Base-by-base conservation (phyloP, 1,139 yeast species). In the Geotrichum candidum region DNA sequence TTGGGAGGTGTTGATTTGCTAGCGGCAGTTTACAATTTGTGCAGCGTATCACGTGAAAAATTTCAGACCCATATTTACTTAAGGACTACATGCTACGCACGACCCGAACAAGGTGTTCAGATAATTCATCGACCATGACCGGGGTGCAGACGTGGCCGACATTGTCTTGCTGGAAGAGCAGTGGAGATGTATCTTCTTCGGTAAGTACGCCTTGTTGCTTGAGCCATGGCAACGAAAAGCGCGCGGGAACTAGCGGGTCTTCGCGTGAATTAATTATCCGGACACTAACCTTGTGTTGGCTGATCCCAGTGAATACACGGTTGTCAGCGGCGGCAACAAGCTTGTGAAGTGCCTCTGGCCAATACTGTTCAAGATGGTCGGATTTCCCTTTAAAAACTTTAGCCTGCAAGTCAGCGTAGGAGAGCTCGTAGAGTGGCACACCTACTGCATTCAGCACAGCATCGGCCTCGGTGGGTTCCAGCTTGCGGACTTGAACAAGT, bases 171-270 rank as follows among this genome's bases (percentile, higher is more conserved):
- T 54, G 54, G 35, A 48, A 58, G 7, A 41, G 46, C 22, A 41
- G n/a, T n/a, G 46, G 22, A 5, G 41, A 57, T 22, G 22, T 51
- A 31, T 18, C 25, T 33, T 51, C 45, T 13, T 9, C 15, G 11
- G 4, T 6, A n/a, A 41, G 18, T 45, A 58, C 41, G 15, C 51
- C 33, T 33, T 54, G 48, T 1, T 51, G 7, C 22, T 27, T 18
- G 3, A 58, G 38, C 58, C 61, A 62, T 13, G 51, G 53, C 5
- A 51, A 23, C 13, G 61, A 51, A 50, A 57, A 53, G 35, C 61
- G 51, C 15, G 60, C 46, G 13, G 63, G 63, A 5, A 62, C 65
- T 3, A 62, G 54, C n/a, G 65, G 65, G 29, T 62, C 65, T 22
- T 58, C 56, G 2, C 29, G 25, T 7, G 61, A 52, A 33, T 62